Evolutionary conservation across 805 yeast species (phyloP).

Genomic region (Danielozyma ontarioensis): DNA sequence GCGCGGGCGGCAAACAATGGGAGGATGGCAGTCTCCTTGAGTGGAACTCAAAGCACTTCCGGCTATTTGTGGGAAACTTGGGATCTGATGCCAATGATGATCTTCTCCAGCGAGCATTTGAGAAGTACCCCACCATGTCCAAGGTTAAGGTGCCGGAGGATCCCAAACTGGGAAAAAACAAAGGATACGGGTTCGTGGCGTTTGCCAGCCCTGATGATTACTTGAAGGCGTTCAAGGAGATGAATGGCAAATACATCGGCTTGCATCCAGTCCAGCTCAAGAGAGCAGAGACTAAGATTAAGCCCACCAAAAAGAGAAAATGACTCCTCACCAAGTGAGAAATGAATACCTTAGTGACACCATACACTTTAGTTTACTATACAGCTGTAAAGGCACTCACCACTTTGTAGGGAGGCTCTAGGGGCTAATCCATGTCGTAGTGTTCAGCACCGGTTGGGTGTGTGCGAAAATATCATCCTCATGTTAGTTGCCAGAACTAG

Average conservation of each 20-base stretch:
- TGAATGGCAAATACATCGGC: slow-evolving; percentile 75
- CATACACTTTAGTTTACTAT: neutral
- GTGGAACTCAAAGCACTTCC: slow-evolving; percentile 69
- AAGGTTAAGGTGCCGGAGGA: slow-evolving; percentile 60
- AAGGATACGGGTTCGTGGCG: slow-evolving; percentile 74
- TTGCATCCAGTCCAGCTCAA: slow-evolving; percentile 66
- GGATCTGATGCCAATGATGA: slow-evolving; percentile 63
- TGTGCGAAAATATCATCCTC: too few relatives aligned
- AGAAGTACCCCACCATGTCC: slow-evolving; percentile 45
- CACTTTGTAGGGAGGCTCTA: too few relatives aligned
- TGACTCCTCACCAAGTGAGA: neutral
- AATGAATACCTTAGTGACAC: neutral
- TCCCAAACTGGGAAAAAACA: slow-evolving; percentile 39
- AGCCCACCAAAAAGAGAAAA: slow-evolving; percentile 11
- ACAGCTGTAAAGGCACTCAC: too few relatives aligned
- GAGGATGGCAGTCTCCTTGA: slow-evolving; percentile 43
- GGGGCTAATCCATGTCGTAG: too few relatives aligned
- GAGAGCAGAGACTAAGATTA: slow-evolving; percentile 46
- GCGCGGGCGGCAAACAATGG: slow-evolving; percentile 46
- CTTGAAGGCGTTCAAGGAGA: slow-evolving; percentile 63
- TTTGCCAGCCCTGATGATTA: slow-evolving; percentile 63
- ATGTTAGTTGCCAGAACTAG: too few relatives aligned
- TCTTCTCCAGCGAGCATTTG: slow-evolving; percentile 50
- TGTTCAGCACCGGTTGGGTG: too few relatives aligned
- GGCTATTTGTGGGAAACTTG: slow-evolving; percentile 71